Conservation (phyloP, 768 basidiomycete species). For the Psilocybe sp. region DNA sequence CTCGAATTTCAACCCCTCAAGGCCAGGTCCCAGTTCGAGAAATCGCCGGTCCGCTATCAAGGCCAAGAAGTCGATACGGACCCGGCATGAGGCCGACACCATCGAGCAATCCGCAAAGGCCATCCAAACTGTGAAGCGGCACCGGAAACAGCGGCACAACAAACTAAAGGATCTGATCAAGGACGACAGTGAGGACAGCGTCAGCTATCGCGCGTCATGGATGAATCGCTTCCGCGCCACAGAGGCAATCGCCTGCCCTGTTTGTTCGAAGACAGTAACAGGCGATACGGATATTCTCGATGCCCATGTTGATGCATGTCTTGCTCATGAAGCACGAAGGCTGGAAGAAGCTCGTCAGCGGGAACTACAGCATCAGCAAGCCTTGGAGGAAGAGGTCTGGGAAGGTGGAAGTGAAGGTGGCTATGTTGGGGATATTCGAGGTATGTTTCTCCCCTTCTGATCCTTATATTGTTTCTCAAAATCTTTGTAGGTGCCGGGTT, state of each 20-base stretch:
- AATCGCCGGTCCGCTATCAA: conserved; percentile 35
- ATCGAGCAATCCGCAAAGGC: conserved; percentile 48
- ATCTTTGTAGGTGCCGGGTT: conserved; percentile 65
- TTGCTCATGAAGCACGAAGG: conserved; percentile 52
- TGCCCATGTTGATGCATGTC: conserved; percentile 80
- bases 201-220: conserved; percentile 23
- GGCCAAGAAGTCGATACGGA: conserved; percentile 37
- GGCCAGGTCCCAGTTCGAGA: conserved; percentile 33
- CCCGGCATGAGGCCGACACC: conserved; percentile 21
- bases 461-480: background rate
- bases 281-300: conserved; percentile 75
- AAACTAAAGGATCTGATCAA: conserved; percentile 65
- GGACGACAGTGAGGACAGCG: conserved; percentile 51
- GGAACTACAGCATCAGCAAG: conserved; percentile 26
- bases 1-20: conserved; percentile 10
- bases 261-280: conserved; percentile 53
- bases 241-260: conserved; percentile 60
- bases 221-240: conserved; percentile 24
- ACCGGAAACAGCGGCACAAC: conserved; percentile 65
- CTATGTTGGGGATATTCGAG: conserved; percentile 48
- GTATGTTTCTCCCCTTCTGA: conserved; percentile 23
- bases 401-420: conserved; percentile 28
- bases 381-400: conserved; percentile 28
- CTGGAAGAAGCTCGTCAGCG: conserved; percentile 41
- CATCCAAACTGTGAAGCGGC: conserved; percentile 61